phyloP scores from a whole-genome alignment of 2,329 filamentous ascomycete genomes.

The Fusarium tanahbumbuense region DNA sequence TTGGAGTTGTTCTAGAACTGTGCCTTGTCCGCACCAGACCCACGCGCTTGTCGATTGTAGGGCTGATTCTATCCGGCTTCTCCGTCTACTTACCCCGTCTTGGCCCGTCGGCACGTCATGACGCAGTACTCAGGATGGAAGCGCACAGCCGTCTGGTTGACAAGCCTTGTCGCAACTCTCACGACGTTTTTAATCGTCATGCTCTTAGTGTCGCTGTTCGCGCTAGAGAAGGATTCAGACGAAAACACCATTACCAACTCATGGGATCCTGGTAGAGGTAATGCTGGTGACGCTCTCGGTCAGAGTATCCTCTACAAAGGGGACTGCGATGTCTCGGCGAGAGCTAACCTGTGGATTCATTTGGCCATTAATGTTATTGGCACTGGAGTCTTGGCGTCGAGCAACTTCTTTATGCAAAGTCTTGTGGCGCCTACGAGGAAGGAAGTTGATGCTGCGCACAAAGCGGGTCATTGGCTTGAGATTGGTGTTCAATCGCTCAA shows the following conservation, averaged over 20 bases:
- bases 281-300: not conserved
- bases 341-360: slow-evolving; percentile 28
- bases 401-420: slow-evolving; percentile 54
- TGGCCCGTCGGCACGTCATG: not conserved
- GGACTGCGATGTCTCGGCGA: not conserved
- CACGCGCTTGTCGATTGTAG: slow-evolving; percentile 3
- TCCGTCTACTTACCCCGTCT: not conserved
- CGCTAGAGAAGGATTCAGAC: not conserved
- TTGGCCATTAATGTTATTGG: slow-evolving; percentile 34
- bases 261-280: fast-evolving
- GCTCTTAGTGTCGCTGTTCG: slow-evolving; percentile 27
- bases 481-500: slow-evolving; percentile 41
- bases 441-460: slow-evolving; percentile 46
- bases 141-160: slow-evolving; percentile 21
- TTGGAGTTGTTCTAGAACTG: not conserved
- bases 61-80: not conserved
- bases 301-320: slow-evolving; percentile 18
- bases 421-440: slow-evolving; percentile 49
- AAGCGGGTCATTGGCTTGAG: slow-evolving; percentile 30
- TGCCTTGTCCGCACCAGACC: not conserved
- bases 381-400: slow-evolving; percentile 49
- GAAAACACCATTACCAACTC: not conserved
- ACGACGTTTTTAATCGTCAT: slow-evolving; percentile 6
- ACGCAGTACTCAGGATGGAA: slow-evolving; percentile 23
- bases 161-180: slow-evolving; percentile 6